A percentile compares a stretch with the other conserved stretches of the same genome.
phyloP scores from a whole-genome alignment of 352 stramenopile genomes.

The Globisporangium paroecandrum region DNA sequence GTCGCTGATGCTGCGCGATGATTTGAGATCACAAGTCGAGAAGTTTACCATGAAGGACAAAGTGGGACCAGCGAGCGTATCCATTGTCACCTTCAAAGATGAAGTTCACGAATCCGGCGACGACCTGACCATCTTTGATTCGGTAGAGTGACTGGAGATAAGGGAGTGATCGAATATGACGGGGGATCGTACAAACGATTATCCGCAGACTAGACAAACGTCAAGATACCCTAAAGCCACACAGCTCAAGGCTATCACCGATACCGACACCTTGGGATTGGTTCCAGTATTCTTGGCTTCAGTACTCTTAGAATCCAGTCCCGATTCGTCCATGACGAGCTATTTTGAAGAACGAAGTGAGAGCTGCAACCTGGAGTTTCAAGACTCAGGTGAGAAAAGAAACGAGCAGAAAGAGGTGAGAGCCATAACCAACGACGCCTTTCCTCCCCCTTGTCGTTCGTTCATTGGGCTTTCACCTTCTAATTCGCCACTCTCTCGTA shows the following conservation, averaged over 20 bases:
- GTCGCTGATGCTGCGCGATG: constrained; percentile 42
- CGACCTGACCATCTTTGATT: constrained; percentile 9
- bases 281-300: neutral
- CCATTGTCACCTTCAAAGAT: neutral
- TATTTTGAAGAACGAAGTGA: neutral
- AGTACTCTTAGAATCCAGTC: neutral
- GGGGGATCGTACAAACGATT: neutral
- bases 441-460: neutral
- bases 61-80: neutral
- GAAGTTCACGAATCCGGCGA: neutral
- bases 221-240: neutral
- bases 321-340: neutral
- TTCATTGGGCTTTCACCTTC: neutral
- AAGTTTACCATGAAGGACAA: constrained; percentile 20
- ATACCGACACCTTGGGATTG: neutral
- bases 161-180: neutral
- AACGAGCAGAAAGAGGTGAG: neutral
- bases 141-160: neutral
- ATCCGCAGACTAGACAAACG: neutral
- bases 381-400: neutral
- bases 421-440: neutral
- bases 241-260: neutral
- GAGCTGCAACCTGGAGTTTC: neutral
- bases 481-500: neutral
- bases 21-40: constrained; percentile 44